These are phyloP conservation scores for Sphaerostilbella broomeana DNA, from an alignment of 2,329 filamentous ascomycete species.

Conservation along the genomic window DNA sequence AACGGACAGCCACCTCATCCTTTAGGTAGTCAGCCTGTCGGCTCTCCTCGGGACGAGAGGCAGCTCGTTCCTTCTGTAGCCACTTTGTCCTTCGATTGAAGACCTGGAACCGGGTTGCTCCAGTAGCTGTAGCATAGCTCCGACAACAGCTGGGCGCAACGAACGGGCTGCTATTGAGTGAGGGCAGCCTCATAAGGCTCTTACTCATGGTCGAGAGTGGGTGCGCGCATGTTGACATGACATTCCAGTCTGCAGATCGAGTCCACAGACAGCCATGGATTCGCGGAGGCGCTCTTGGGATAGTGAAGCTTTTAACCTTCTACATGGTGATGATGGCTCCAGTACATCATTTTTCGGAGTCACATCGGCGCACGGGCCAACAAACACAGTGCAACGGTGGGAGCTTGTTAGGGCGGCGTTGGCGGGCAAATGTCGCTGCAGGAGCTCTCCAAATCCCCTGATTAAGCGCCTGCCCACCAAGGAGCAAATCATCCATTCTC, in stretches of 20 bases:
- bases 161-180: conserved; percentile 14
- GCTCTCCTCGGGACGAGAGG: conserved; percentile 60
- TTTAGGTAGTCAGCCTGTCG: conserved; percentile 85
- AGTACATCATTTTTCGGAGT: conserved; percentile 1
- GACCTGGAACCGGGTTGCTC: conserved; percentile 74
- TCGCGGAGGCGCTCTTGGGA: no score
- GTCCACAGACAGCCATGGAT: conserved; percentile 12
- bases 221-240: conserved; percentile 26
- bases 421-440: conserved; percentile 4
- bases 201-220: conserved; percentile 21
- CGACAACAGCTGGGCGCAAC: conserved; percentile 31
- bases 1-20: conserved; percentile 78
- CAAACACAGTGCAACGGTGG: conserved; percentile 4
- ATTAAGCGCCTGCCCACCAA: conserved; percentile 7
- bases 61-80: conserved; percentile 84
- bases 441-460: conserved; percentile 4
- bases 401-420: background rate
- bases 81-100: conserved; percentile 88
- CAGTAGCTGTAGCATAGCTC: conserved; percentile 70
- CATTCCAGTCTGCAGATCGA: conserved; percentile 17
- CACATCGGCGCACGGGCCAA: conserved; percentile 12
- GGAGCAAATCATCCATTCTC: background rate
- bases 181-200: conserved; percentile 20
- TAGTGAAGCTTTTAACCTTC: no score
- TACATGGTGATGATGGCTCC: no score